Conservation (phyloP, 1,139 yeast genomes). For the Lodderomyces metapsilosis region DNA sequence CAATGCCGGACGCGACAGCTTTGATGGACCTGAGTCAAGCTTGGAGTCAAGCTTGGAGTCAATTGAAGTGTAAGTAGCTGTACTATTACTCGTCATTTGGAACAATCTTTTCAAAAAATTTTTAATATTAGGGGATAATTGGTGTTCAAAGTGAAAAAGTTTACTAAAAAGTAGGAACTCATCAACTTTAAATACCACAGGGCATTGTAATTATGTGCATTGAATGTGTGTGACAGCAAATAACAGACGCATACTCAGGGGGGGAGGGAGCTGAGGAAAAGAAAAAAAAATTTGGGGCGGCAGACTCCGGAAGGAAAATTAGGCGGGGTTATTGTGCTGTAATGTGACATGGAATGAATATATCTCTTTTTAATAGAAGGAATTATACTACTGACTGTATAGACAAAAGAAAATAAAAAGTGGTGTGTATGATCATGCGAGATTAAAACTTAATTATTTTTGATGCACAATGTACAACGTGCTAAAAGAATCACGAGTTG, state of each 20-base stretch:
- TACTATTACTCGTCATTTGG: neutral
- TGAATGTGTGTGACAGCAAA: neutral
- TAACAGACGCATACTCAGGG: no score
- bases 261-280: no score
- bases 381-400: no score
- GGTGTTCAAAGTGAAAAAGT: neutral
- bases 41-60: neutral
- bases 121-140: neutral
- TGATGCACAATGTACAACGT: neutral
- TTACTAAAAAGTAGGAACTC: neutral
- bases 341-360: no score
- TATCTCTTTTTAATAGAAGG: no score
- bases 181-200: neutral
- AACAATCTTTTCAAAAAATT: neutral
- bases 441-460: neutral
- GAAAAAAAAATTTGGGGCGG: neutral
- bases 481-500: neutral
- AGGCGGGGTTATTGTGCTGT: neutral
- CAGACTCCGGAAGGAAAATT: neutral
- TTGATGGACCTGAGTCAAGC: neutral
- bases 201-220: neutral
- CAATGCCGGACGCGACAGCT: conserved; percentile 14
- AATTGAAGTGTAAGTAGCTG: conserved; percentile 1
- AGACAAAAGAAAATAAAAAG: neutral
- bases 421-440: conserved; percentile 3